A percentile compares a stretch with the other conserved stretches of the same genome.
Conservation (phyloP, 2,329 filamentous ascomycete genomes). For the Scedosporium dehoogii region DNA sequence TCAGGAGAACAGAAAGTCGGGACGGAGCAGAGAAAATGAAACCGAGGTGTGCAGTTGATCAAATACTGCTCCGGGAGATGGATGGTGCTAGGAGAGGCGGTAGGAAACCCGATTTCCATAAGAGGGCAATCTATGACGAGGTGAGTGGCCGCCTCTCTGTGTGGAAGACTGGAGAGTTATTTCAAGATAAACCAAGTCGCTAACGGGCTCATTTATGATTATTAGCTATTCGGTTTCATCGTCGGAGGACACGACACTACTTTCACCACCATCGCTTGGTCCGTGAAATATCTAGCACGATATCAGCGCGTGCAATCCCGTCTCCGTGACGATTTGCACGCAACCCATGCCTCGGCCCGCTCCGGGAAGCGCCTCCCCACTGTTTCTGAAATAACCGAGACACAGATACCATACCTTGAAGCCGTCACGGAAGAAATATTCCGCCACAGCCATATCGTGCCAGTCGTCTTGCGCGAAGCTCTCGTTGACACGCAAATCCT, state of each 20-base stretch:
- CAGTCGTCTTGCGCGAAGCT: conserved; percentile 9
- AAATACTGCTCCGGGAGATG: conserved; percentile 22
- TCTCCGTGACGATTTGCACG: conserved; percentile 14
- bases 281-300: conserved; percentile 16
- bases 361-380: conserved; percentile 14
- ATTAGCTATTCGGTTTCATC: conserved; percentile 15
- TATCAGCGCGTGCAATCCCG: conserved; percentile 11
- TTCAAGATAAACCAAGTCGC: conserved; percentile 11
- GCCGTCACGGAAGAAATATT: conserved; percentile 22
- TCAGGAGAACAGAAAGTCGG: conserved; percentile 14
- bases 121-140: conserved; percentile 20
- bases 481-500: conserved; percentile 16
- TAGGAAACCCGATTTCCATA: conserved; percentile 16
- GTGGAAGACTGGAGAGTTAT: background rate
- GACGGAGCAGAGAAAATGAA: conserved; percentile 8
- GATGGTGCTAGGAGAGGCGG: conserved; percentile 19
- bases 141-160: too few species aligned
- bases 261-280: conserved; percentile 17
- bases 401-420: conserved; percentile 19
- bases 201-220: background rate
- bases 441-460: conserved; percentile 13
- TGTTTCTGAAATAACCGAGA: conserved; percentile 14
- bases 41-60: conserved; percentile 20
- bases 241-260: conserved; percentile 23
- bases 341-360: conserved; percentile 10